These are phyloP conservation scores for Lactifluus piperatus DNA, from an alignment of 768 basidiomycete species.

Conservation along the genomic window DNA sequence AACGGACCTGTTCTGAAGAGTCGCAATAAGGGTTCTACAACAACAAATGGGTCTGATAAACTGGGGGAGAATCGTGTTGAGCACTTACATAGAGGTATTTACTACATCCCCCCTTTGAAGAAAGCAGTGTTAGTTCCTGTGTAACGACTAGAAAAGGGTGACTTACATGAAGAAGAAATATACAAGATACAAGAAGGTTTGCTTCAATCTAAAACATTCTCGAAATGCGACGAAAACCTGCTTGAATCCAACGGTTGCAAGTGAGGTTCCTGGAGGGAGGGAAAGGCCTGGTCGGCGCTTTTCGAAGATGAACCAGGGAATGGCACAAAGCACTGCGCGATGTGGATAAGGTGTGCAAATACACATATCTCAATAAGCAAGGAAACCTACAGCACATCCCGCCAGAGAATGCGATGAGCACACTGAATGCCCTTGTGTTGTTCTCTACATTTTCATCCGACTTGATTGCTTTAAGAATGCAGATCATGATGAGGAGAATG, in stretches of 20 bases:
- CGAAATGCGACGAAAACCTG: constrained; percentile 54
- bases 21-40: constrained; percentile 57
- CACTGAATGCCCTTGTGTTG: constrained; percentile 68
- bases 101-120: constrained; percentile 57
- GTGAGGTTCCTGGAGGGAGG: constrained; percentile 44
- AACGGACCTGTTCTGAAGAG: constrained; percentile 57
- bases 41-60: neutral
- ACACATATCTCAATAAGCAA: neutral
- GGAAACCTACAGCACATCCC: constrained; percentile 57
- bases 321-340: constrained; percentile 46
- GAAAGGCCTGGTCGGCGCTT: constrained; percentile 57
- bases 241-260: constrained; percentile 58
- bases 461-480: constrained; percentile 59
- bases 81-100: constrained; percentile 60
- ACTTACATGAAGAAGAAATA: constrained; percentile 71
- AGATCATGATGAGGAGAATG: constrained; percentile 64
- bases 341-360: neutral
- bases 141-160: neutral
- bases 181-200: constrained; percentile 64
- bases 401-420: constrained; percentile 70
- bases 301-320: constrained; percentile 69
- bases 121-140: neutral
- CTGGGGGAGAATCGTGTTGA: neutral
- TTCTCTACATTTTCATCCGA: constrained; percentile 54
- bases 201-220: constrained; percentile 60